Evolutionary conservation across 345 rosid species (phyloP).

Genomic region (Turritis glabra): DNA sequence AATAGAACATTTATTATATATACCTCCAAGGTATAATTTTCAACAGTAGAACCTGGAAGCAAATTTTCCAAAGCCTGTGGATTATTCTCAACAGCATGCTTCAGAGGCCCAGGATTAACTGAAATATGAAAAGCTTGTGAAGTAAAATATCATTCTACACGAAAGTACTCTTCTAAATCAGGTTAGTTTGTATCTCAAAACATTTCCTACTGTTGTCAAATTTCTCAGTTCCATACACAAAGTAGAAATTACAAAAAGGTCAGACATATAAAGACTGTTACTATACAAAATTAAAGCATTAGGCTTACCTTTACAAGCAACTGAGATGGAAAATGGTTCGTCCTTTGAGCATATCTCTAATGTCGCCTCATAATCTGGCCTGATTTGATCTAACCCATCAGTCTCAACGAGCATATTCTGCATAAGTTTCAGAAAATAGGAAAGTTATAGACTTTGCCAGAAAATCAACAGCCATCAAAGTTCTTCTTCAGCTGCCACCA

Average conservation of each 20-base stretch:
- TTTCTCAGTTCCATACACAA: background rate
- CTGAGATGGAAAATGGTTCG: conserved; percentile 35
- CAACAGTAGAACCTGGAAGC: conserved; percentile 47
- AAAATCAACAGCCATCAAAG: background rate
- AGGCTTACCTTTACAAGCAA: conserved; percentile 54
- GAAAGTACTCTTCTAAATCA: background rate
- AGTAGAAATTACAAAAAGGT: background rate
- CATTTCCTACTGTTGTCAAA: background rate
- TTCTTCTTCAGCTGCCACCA: background rate
- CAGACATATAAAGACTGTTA: background rate
- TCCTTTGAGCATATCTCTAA: conserved; percentile 44
- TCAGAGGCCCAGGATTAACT: conserved; percentile 57
- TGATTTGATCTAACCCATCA: conserved; percentile 42
- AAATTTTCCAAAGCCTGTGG: conserved; percentile 29
- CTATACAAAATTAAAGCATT: background rate
- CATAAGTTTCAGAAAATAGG: background rate
- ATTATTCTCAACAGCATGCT: conserved; percentile 32
- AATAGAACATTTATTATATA: background rate
- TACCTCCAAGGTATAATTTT: conserved; percentile 58
- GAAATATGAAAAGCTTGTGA: conserved; percentile 1
- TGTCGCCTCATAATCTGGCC: conserved; percentile 49
- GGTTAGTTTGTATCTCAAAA: background rate
- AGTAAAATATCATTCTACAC: conserved; percentile 6
- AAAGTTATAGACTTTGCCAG: background rate
- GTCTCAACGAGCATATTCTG: conserved; percentile 50